Conservation (phyloP, 2,329 filamentous ascomycete genomes). For the Sclerotinia spermophila region DNA sequence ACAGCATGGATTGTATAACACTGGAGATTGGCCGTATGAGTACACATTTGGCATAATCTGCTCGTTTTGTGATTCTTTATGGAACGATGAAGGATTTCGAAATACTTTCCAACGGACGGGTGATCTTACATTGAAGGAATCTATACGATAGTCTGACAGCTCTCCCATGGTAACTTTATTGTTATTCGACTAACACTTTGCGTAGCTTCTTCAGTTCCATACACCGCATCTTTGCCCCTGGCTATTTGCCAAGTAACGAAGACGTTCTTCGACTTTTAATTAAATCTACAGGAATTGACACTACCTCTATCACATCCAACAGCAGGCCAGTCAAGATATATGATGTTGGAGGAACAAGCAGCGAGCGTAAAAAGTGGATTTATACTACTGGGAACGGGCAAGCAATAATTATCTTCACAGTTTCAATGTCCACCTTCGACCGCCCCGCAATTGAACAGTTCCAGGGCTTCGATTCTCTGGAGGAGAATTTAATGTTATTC, state of each 20-base stretch:
- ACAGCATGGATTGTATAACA: background rate
- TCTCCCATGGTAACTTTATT: too few relatives aligned
- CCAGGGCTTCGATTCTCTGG: background rate
- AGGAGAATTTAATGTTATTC: background rate
- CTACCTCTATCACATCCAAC: background rate
- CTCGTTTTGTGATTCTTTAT: background rate
- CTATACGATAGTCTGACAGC: background rate
- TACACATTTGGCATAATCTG: background rate
- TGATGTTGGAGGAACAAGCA: background rate
- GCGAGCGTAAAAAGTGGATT: background rate
- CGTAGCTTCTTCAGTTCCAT: background rate
- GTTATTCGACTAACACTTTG: too few relatives aligned
- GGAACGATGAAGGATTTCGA: background rate
- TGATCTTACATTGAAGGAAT: background rate
- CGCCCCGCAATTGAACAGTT: too few relatives aligned
- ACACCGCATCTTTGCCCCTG: background rate
- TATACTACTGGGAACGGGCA: background rate
- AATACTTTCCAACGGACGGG: background rate
- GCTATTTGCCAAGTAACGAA: background rate
- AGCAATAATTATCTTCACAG: background rate
- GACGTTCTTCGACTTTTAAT: background rate
- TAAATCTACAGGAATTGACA: background rate
- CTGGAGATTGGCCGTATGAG: background rate
- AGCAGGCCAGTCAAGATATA: background rate
- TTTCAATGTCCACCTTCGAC: background rate